Evolutionary conservation across 352 stramenopile species (phyloP).

Genomic region (Saprolegnia diclina): DNA sequence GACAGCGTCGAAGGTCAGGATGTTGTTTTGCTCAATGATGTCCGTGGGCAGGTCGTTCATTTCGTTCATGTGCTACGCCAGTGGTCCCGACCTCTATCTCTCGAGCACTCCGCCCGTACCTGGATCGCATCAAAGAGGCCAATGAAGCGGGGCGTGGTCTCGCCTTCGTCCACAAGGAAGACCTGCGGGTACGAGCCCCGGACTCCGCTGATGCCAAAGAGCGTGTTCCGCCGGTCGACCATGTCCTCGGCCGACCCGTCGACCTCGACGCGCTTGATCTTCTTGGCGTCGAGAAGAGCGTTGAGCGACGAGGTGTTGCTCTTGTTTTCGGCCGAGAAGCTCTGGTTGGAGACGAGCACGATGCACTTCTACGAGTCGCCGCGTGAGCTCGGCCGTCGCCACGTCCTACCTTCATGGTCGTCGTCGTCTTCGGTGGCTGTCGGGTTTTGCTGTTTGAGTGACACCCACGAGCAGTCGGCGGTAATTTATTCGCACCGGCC

Average conservation of each 20-base stretch:
- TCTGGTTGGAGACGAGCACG: constrained; percentile 24
- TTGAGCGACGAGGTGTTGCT: constrained; percentile 61
- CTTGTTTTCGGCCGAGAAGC: constrained; percentile 55
- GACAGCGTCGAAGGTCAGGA: constrained; percentile 58
- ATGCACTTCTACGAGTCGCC: constrained; percentile 26
- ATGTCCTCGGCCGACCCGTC: constrained; percentile 80
- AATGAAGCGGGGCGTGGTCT: constrained; percentile 50
- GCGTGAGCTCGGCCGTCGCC: too few relatives aligned
- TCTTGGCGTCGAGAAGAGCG: constrained; percentile 66
- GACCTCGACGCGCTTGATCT: constrained; percentile 63
- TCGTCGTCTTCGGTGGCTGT: neutral
- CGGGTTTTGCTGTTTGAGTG: neutral
- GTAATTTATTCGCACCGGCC: too few relatives aligned
- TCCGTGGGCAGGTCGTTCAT: constrained; percentile 72
- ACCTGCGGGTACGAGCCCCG: constrained; percentile 83
- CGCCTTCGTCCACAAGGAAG: constrained; percentile 59
- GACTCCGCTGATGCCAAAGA: constrained; percentile 73
- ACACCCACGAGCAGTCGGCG: too few relatives aligned
- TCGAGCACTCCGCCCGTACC: constrained; percentile 30
- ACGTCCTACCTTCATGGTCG: constrained; percentile 22
- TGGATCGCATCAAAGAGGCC: constrained; percentile 79
- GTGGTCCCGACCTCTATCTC: too few relatives aligned
- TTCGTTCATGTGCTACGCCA: constrained; percentile 72
- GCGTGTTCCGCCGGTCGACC: constrained; percentile 58
- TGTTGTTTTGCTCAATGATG: constrained; percentile 71